These are phyloP conservation scores for Tuber magnatum DNA, from an alignment of 495 filamentous ascomycete genomes.

Conservation along the genomic window DNA sequence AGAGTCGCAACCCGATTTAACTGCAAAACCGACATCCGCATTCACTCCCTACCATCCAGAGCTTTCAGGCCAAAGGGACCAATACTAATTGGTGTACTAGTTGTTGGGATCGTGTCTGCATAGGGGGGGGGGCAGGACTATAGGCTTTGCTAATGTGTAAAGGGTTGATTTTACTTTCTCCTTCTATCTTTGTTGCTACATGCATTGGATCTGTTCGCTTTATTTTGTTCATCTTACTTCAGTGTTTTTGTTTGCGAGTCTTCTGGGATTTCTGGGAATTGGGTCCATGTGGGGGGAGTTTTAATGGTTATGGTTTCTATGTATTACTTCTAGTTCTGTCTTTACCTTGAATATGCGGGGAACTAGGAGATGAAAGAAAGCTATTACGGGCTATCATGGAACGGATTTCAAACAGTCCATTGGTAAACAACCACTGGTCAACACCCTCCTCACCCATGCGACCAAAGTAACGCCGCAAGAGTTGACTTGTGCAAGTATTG, in stretches of 20 bases:
- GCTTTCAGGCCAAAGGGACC: background rate
- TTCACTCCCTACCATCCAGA: background rate
- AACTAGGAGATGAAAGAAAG: background rate
- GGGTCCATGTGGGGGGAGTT: background rate
- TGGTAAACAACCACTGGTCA: too few relatives aligned
- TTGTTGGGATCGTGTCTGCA: background rate
- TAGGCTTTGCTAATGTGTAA: background rate
- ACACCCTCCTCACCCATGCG: too few relatives aligned
- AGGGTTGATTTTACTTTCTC: background rate
- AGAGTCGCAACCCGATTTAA: background rate
- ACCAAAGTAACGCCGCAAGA: too few relatives aligned
- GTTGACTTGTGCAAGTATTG: too few relatives aligned
- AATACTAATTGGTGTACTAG: background rate
- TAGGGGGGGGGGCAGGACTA: background rate
- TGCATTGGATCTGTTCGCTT: background rate
- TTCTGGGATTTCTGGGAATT: background rate
- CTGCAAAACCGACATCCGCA: background rate
- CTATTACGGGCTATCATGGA: background rate
- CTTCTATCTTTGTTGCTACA: background rate
- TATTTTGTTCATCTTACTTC: background rate
- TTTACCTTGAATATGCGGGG: background rate
- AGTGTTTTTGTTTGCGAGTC: background rate
- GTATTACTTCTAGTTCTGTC: background rate
- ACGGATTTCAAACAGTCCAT: too few relatives aligned
- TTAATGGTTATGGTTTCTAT: background rate